Base-by-base conservation (phyloP, 108 stramenopile species). In the Asterionellopsis glacialis region DNA sequence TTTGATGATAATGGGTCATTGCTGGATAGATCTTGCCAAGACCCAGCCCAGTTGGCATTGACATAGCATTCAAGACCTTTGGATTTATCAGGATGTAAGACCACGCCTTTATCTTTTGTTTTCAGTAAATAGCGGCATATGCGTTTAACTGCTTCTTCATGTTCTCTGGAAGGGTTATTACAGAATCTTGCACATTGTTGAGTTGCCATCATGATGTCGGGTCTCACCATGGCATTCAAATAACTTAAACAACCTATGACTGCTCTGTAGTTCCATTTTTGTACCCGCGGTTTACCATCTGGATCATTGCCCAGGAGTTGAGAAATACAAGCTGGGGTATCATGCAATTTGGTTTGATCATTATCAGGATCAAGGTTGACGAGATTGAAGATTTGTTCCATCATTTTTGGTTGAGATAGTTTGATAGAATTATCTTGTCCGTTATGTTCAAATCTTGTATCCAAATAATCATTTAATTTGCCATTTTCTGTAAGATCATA, bases 251-350 rank as follows among this genome's bases (percentile, higher is more conserved):
- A n/a, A n/a, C n/a, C n/a, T n/a, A n/a, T n/a, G n/a, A n/a, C n/a
- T n/a, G n/a, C n/a, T n/a, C n/a, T n/a, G n/a, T n/a, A n/a, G n/a
- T n/a, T n/a, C n/a, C n/a, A n/a, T n/a, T n/a, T n/a, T n/a, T n/a
- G n/a, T n/a, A n/a, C n/a, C n/a, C n/a, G n/a, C 48, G 59, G 73
- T 38, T 80, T 80, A 15, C 75, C 59, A 55, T 75, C 75, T 12
- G 71, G 71, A 41, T 72, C 50, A 1, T n/a, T n/a, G n/a, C n/a
- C n/a, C n/a, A n/a, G n/a, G n/a, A n/a, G n/a, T n/a, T n/a, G n/a
- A n/a, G n/a, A n/a, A n/a, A n/a, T n/a, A n/a, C n/a, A n/a, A n/a
- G n/a, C n/a, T n/a, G n/a, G n/a, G n/a, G n/a, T n/a, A n/a, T n/a
- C n/a, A n/a, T n/a, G n/a, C n/a, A n/a, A n/a, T n/a, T n/a, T n/a